Base-by-base conservation (phyloP, 352 stramenopile species). In the Globisporangium iwayamae region DNA sequence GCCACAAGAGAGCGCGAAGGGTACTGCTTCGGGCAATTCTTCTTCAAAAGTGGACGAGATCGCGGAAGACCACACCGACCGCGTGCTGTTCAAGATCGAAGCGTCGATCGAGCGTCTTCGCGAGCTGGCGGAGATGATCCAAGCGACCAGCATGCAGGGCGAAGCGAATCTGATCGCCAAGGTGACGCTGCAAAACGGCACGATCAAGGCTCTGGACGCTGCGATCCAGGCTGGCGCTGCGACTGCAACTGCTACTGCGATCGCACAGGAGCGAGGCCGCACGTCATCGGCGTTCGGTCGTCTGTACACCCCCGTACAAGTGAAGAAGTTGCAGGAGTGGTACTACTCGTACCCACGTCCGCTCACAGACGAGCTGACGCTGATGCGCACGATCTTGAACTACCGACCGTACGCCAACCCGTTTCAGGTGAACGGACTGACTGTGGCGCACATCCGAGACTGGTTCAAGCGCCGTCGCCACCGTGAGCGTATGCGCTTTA, bases 391-490 rank as follows among this genome's bases (percentile, higher is more conserved):
- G 41, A 91, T 94, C 43, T 68, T 94, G 43, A 91, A 89, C 70
- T 92, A 91, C 63, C 81, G 79, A 28, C 85, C 83, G 48, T 93
- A 86, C 60, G 73, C 79, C 3, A 93, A 90, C 48, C 81, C 79
- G 56, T 90, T 89, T 61, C 66, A 85, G 32, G 63, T 81, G 8
- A 73, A 73, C 43, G 79, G 81, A 7, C 68, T 92, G 8, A 85
- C 83, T 38, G 78, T 91, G 28, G 70, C 76, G 6, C 81, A 93
- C 46, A 79, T 94, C 18, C 81, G 85, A 6, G 85, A 94, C 71
- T 94, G 85, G 85, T 94, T 94, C 69, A 91, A 94, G 70, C 83
- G 83, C 2, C 83, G 85, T 34, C 83, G 85, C 30, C 85, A 85
- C 56, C 81, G 85, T n/a, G 85, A 94, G 54, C 81, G 83, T 20